phyloP scores from a whole-genome alignment of 2,329 filamentous ascomycete genomes.

The Didymosphaeria variabile region DNA sequence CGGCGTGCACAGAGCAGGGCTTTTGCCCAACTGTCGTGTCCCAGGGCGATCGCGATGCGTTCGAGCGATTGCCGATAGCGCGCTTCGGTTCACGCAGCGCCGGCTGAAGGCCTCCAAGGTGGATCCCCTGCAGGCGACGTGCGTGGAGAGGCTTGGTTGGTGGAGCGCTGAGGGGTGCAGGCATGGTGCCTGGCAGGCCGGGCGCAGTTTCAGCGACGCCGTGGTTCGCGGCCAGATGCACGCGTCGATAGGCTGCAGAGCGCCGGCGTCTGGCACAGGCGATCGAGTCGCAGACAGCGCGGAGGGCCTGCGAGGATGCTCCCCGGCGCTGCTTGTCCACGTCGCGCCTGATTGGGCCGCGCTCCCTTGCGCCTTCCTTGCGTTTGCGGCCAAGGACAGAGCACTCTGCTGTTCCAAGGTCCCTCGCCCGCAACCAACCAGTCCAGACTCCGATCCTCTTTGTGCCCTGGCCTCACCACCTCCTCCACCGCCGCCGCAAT shows the following conservation, averaged over 20 bases:
- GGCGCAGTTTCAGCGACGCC: slow-evolving; percentile 19
- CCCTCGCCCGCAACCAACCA: slow-evolving; percentile 15
- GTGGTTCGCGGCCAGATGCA: slow-evolving; percentile 16
- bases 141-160: slow-evolving; percentile 30
- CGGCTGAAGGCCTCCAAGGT: slow-evolving; percentile 7
- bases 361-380: slow-evolving; percentile 41
- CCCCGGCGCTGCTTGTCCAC: too few relatives aligned
- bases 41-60: neutral
- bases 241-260: slow-evolving; percentile 21
- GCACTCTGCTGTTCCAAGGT: slow-evolving; percentile 17
- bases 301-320: too few relatives aligned
- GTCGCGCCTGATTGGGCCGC: slow-evolving; percentile 33
- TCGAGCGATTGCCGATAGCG: slow-evolving; percentile 4
- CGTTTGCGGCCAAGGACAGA: slow-evolving; percentile 27
- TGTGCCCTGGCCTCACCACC: slow-evolving; percentile 1
- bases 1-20: neutral
- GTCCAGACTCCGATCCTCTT: slow-evolving; percentile 15
- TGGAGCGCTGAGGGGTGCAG: slow-evolving; percentile 25
- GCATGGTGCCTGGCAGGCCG: slow-evolving; percentile 24
- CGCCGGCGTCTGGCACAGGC: neutral
- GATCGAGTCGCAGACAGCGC: neutral
- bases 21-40: neutral
- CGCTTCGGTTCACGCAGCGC: neutral
- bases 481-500: neutral
- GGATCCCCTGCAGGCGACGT: slow-evolving; percentile 10